Base-by-base conservation (phyloP, 805 yeast genomes). In the Myxozyma udenii region DNA sequence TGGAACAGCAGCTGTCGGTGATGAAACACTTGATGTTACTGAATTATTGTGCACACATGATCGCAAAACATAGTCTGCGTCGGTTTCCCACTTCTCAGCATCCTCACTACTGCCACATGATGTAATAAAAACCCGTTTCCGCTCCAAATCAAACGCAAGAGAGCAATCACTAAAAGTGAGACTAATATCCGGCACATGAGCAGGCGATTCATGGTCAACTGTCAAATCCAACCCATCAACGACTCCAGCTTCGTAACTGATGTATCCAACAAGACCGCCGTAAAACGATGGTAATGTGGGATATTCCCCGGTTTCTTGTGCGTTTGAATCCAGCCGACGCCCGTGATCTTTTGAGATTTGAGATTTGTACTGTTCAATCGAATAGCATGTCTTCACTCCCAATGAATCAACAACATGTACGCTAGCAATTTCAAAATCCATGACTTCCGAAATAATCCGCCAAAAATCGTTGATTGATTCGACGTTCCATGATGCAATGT, bases 181-280 rank as follows among this genome's bases (percentile, higher is more conserved):
- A 60, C 84, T 85, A 22, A 88, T 78, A 66, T 87, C 96, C 0
- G 95, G 66, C 16, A 51, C 48, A 6, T 22, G 40, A 4, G 50
- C 51, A 3, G 41, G 16, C 6, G 50, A 28, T 18, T 49, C 50
- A 4, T 35, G 26, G 16, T 41, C 47, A 14, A 48, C 38, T 4
- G 12, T 12, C 1, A 54, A 19, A 3, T 38, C 43, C 1, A 61
- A 40, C 2, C 56, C 54, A 23, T 47, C 51, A 4, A 30, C 75
- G 23, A 77, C 77, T 0, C 95, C 95, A 69, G 86, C 91, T 66
- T 91, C 98, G 65, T 93, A 93, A 0, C 95, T 84, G 9, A 93
- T 67, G 38, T 84, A 73, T 3, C 99, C 99, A 48, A 90, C 72
- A 28, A 87, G 74, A 0, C 99, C 99, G n/a, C 98, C 98, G 50